A percentile compares a stretch with the other conserved stretches of the same genome.
These are phyloP conservation scores for Kwoniella sp. DNA, from an alignment of 768 basidiomycete species.

Conservation along the genomic window DNA sequence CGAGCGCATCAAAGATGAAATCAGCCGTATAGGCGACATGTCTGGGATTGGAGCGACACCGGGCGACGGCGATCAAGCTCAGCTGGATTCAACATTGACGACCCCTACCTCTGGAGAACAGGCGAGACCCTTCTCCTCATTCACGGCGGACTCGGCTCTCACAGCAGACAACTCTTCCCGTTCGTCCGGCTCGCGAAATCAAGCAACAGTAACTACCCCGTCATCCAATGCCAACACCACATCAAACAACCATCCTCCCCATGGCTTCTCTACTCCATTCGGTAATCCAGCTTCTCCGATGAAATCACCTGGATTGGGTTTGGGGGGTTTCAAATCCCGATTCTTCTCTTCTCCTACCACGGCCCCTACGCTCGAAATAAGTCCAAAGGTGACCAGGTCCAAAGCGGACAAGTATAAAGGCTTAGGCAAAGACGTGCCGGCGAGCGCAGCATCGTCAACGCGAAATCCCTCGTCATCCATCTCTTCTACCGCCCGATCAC, in stretches of 20 bases:
- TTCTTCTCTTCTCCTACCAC: slow-evolving; percentile 44
- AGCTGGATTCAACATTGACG: slow-evolving; percentile 16
- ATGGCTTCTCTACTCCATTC: slow-evolving; percentile 6
- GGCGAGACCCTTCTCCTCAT: slow-evolving; percentile 23
- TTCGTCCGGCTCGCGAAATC: slow-evolving; percentile 30
- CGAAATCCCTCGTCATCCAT: slow-evolving; percentile 34
- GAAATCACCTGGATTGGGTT: slow-evolving; percentile 33
- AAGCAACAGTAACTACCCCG: background rate
- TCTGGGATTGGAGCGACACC: background rate
- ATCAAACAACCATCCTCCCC: background rate
- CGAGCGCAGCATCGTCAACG: slow-evolving; percentile 4
- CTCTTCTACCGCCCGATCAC: slow-evolving; percentile 26
- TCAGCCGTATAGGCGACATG: background rate
- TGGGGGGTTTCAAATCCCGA: slow-evolving; percentile 38
- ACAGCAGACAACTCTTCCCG: slow-evolving; percentile 38
- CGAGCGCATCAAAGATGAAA: background rate
- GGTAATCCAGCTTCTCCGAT: slow-evolving; percentile 28
- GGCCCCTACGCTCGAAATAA: slow-evolving; percentile 1
- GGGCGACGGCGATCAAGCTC: slow-evolving; percentile 16
- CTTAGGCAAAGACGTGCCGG: slow-evolving; percentile 30
- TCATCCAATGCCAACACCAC: background rate
- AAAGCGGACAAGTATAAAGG: slow-evolving; percentile 36
- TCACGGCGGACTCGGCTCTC: slow-evolving; percentile 22
- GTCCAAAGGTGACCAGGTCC: slow-evolving; percentile 8
- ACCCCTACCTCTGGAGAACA: slow-evolving; percentile 20